A percentile compares a stretch with the other conserved stretches of the same genome.
These are phyloP conservation scores for Ceratobasidium theobromae DNA, from an alignment of 1,284 basidiomycete genomes.

Conservation along the genomic window DNA sequence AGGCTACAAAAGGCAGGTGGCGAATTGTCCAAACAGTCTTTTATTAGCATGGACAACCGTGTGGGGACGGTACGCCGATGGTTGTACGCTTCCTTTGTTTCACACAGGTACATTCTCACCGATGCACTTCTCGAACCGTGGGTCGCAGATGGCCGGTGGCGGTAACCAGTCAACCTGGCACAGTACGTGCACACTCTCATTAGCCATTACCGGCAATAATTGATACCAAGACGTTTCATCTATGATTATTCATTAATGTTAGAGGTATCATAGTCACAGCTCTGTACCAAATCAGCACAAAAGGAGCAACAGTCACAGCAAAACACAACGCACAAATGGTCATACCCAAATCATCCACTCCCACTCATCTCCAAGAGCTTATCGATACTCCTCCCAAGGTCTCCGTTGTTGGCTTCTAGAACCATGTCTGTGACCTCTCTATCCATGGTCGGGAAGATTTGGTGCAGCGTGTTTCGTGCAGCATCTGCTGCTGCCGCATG, in stretches of 20 bases:
- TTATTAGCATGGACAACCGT: not conserved
- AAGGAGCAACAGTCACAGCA: not conserved
- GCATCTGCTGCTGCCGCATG: conserved; percentile 67
- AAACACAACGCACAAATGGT: not conserved
- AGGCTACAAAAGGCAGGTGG: not conserved
- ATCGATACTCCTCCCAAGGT: conserved; percentile 88
- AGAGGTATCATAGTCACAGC: not conserved
- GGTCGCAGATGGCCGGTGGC: not conserved
- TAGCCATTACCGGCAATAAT: not conserved
- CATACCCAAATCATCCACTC: not conserved
- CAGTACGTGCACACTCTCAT: not conserved
- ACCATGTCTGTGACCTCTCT: conserved; percentile 82
- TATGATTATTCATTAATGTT: not conserved
- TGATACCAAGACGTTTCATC: not conserved
- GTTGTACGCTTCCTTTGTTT: not conserved
- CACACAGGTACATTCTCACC: not conserved
- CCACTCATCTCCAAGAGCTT: conserved; percentile 69
- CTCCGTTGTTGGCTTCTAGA: conserved; percentile 82
- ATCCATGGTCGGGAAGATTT: conserved; percentile 85
- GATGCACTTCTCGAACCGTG: not conserved
- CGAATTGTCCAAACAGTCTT: not conserved
- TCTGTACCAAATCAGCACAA: not conserved
- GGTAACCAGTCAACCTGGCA: not conserved
- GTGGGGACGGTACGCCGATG: not conserved
- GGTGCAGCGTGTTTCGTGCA: conserved; percentile 68